Evolutionary conservation across 2,329 filamentous ascomycete genomes (phyloP), one percentile per base, ranked within the genome.

Genomic region (Fusarium nelsonii): DNA sequence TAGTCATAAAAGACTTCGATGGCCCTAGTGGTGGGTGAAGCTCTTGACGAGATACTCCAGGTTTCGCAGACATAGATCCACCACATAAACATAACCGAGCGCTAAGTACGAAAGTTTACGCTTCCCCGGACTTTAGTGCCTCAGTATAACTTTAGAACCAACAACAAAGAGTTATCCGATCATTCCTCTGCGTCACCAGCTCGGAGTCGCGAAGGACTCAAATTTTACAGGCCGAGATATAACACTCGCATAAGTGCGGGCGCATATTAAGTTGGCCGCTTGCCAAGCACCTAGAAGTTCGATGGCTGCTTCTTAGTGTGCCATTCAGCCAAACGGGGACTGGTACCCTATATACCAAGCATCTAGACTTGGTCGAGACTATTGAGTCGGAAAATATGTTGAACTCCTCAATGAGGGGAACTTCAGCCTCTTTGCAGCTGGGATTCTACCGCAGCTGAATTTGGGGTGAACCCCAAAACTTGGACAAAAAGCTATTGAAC

Each of bases 241-340:
- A 16, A 36, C 7, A 4, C 30, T 30, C 16, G 26, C 8, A 32
- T 15, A 14, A 14, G 3, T 45, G 43, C 43, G 43, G 43, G 43
- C 43, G 43, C 16, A 45, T 32, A 10, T 9, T 15, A 8, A 28
- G 4, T 10, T 18, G 10, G n/a, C n/a, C 3, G 28, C 26, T 18
- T 20, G 18, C 3, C 4, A 18, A 45, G 11, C 18, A 8, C 12
- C 8, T 5, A 11, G n/a, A 18, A 11, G 11, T 18, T 1, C 11
- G 16, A 6, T n/a, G 16, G 26, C 7, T 14, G 9, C 28, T 18
- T 18, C 1, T 28, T 44, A 44, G 16, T 44, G 11, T 32, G 12
- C 0, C 1, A 18, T 10, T 4, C 4, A 32, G 18, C 18, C 1
- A 6, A 11, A 45, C 6, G 0, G 10, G 11, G 16, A 16, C 3